Base-by-base conservation (phyloP, 306 rosid species). In the Pterocarpus santalinus region DNA sequence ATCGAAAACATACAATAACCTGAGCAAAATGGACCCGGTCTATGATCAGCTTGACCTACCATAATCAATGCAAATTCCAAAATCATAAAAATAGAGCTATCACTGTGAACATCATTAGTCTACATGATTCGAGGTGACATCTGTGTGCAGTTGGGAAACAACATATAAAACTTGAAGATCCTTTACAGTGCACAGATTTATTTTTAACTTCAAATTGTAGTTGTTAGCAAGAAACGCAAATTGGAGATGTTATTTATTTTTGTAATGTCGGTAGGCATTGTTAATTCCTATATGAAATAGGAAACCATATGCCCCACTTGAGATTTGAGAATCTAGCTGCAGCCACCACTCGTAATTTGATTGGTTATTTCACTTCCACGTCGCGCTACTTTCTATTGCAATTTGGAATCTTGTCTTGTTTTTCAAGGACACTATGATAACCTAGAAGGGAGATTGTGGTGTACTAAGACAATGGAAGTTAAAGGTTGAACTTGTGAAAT, bases 271-370 rank as follows among this genome's bases (percentile, higher is more conserved):
- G 52, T 22, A 8, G 47, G 15, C 35, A 36, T 38, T 14, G 66
- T 51, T 62, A 36, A 78, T 55, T 52, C 36, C 36, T 15, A 5
- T 36, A 10, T 36, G 78, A 41, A 77, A 68, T 78, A 10, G 36
- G 38, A 71, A 72, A 72, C 46, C 7, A 30, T 8, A 15, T 15
- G 2, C 16, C 13, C 51, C 62, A 69, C 44, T 82, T 1, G 68
- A 57, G 84, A 84, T 84, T 5, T 79, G 81, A 75, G 68, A 84
- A 84, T 73, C 73, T 73, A n/a, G 35, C 12, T 71, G 47, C 38
- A 52, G 55, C 44, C 67, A 65, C 70, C 39, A 56, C 49, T 46
- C 35, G 62, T 32, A 39, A 58, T 79, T 46, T 57, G 76, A 79
- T 78, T 73, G 68, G 81, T 36, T 0, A 32, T 17, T 65, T 4